A percentile compares a stretch with the other conserved stretches of the same genome.
These are phyloP conservation scores for Hyphopichia burtonii DNA, from an alignment of 1,139 yeast genomes.

Conservation along the genomic window DNA sequence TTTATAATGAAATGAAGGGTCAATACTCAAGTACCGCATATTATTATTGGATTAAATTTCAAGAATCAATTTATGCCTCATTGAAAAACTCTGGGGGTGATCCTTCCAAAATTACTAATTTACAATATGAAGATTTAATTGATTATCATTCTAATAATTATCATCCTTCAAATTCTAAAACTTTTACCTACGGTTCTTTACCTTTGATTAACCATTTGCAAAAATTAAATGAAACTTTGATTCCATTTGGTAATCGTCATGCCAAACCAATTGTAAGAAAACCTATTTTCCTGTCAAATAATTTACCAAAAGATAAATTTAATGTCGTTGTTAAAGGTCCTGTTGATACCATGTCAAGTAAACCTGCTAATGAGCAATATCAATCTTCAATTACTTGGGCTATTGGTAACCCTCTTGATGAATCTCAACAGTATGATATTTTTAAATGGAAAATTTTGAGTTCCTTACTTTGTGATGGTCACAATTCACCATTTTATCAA, in stretches of 20 bases:
- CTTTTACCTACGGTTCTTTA: constrained; percentile 84
- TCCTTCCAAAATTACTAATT: constrained; percentile 73
- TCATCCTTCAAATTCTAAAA: constrained; percentile 87
- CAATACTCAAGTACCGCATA: constrained; percentile 90
- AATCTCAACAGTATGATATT: constrained; percentile 51
- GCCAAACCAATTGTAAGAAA: constrained; percentile 22
- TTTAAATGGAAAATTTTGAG: constrained; percentile 75
- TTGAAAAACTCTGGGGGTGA: constrained; percentile 94
- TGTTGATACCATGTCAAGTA: constrained; percentile 65
- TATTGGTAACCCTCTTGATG: constrained; percentile 70
- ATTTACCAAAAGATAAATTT: constrained; percentile 6
- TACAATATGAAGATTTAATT: constrained; percentile 70
- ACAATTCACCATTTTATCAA: constrained; percentile 85
- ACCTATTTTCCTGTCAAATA: constrained; percentile 22
- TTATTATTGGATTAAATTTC: constrained; percentile 79
- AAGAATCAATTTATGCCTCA: constrained; percentile 81
- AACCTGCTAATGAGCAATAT: constrained; percentile 66
- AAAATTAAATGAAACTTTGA: constrained; percentile 53
- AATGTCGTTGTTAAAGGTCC: constrained; percentile 64
- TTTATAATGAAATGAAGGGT: constrained; percentile 98
- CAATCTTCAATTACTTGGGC: constrained; percentile 88
- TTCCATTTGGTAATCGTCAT: constrained; percentile 52
- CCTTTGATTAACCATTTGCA: constrained; percentile 62
- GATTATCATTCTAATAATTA: constrained; percentile 73
- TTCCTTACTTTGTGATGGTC: constrained; percentile 82